Base-by-base conservation (phyloP, 2,329 filamentous ascomycete species). In the Pseudopyrenochaeta lycopersici region DNA sequence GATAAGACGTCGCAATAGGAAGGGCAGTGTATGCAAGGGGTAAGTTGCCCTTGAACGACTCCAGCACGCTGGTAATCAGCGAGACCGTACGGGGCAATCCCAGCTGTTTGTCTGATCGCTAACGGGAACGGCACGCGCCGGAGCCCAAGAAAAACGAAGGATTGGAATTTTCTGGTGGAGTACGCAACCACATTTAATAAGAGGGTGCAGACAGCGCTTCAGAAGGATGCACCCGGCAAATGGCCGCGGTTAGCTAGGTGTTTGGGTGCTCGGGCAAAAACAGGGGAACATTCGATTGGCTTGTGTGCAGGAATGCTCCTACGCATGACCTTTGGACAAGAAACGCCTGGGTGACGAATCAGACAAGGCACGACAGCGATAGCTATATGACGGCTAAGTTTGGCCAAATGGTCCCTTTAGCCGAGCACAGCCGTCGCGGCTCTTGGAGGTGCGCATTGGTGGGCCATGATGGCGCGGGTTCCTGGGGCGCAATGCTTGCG, bases 301-400 rank as follows among this genome's bases (percentile, higher is more conserved):
- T 50, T 39, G 49, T 42, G 32, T 14, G 50, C 49, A 82, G 69
- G 80, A 54, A 59, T 61, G 44, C 46, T 45, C 47, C 57, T 59
- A 56, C 38, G 56, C 42, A 56, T 58, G 62, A 62, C 62, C 47
- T 57, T 63, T 57, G 54, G 56, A 45, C 29, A 23, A 46, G 47
- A 39, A 18, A n/a, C 29, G 51, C 45, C 41, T 58, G 56, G 48
- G 41, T 21, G n/a, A 10, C 29, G 47, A 38, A 30, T 23, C 33
- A 43, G 35, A 46, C 43, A 39, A 44, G 39, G 48, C n/a, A 51
- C 42, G 41, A 56, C 23, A 9, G 9, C 23, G 23, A 58, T 53
- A 44, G 43, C 43, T 36, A 32, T 46, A 42, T 32, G 40, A 60
- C 56, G 62, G 58, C 36, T 56, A 56, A 55, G 54, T 49, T 57